These are phyloP conservation scores for Colletotrichum sp. DNA, from an alignment of 2,329 filamentous ascomycete genomes.

Conservation along the genomic window DNA sequence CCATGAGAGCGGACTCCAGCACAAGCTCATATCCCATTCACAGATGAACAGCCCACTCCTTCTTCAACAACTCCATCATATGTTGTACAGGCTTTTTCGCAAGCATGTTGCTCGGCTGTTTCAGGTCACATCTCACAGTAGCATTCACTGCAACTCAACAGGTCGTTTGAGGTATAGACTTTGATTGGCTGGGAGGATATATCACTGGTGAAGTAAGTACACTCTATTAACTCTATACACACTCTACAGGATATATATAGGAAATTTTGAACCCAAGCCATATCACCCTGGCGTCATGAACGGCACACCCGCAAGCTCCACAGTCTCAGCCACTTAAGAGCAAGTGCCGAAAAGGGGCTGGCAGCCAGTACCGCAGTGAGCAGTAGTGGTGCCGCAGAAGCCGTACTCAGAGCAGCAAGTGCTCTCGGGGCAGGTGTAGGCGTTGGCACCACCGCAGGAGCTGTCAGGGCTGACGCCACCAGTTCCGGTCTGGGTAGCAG, in stretches of 20 bases:
- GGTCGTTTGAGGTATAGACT: no score
- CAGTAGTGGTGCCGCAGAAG: conserved; percentile 23
- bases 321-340: not conserved
- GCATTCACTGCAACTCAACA: no score
- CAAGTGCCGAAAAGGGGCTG: conserved; percentile 18
- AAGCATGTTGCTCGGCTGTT: not conserved
- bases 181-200: not conserved
- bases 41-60: no score
- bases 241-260: not conserved
- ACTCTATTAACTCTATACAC: conserved; percentile 1
- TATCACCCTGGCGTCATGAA: not conserved
- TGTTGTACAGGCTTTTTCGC: no score
- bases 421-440: not conserved
- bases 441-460: conserved; percentile 12
- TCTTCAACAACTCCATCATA: no score
- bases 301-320: no score
- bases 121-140: not conserved
- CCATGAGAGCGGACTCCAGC: no score
- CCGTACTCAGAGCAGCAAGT: conserved; percentile 26
- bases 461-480: conserved; percentile 15
- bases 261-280: not conserved
- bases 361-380: conserved; percentile 23
- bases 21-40: no score
- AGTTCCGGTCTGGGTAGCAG: not conserved
- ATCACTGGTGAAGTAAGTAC: not conserved